A percentile compares a stretch with the other conserved stretches of the same genome.
Evolutionary conservation across 2,329 filamentous ascomycete species (phyloP).

Genomic region (Fusarium verticillioides): DNA sequence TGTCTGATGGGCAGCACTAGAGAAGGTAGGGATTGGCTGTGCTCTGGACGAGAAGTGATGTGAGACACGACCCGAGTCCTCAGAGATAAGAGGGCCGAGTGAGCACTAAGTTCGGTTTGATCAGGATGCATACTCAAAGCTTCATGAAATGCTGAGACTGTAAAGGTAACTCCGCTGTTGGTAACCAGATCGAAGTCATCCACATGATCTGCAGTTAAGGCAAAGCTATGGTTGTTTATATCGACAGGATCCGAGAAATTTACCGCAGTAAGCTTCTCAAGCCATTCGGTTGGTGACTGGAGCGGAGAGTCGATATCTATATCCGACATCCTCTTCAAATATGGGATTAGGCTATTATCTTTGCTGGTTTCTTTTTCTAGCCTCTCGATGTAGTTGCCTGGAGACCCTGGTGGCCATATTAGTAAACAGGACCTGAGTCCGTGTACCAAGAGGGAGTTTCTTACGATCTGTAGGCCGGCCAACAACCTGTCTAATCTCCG

Average conservation of each 20-base stretch:
- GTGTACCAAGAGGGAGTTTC: neutral
- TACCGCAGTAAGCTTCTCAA: neutral
- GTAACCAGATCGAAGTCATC: neutral
- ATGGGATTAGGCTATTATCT: rapidly evolving
- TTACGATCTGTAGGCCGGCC: neutral
- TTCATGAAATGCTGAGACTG: neutral
- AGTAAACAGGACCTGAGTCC: neutral
- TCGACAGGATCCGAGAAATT: neutral
- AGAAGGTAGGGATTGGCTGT: neutral
- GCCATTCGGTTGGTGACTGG: neutral
- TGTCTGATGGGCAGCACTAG: neutral
- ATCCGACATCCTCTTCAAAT: neutral
- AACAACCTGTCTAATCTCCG: neutral
- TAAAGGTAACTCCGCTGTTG: neutral
- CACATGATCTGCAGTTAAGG: neutral
- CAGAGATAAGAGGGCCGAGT: neutral
- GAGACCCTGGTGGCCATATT: neutral
- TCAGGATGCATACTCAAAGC: neutral
- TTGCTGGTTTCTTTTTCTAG: neutral
- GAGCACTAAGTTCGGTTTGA: neutral
- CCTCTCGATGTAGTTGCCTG: neutral
- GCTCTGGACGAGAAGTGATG: neutral
- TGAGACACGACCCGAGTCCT: neutral
- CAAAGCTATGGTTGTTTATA: neutral
- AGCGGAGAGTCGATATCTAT: neutral